Evolutionary conservation across 345 rosid species (phyloP).

Genomic region (Eutrema yunnanense): DNA sequence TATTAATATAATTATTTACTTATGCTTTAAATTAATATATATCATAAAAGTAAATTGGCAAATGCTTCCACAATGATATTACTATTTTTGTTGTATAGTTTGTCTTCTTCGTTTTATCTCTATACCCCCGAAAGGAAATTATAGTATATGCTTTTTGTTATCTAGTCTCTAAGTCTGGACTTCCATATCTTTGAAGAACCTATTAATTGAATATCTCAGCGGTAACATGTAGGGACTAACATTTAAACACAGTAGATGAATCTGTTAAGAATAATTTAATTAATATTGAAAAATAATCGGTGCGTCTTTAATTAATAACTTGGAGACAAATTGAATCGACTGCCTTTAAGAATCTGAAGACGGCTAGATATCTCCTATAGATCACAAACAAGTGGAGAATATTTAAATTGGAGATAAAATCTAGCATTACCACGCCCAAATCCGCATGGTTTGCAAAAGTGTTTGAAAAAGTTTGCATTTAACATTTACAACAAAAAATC

Average conservation of each 20-base stretch:
- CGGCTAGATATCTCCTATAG: not conserved
- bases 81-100: conserved; percentile 2
- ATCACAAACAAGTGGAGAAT: not conserved
- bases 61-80: not conserved
- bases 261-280: too few species aligned
- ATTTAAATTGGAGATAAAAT: not conserved
- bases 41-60: not conserved
- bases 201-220: not conserved
- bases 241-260: not conserved
- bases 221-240: not conserved
- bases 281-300: not conserved
- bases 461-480: not conserved
- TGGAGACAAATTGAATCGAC: conserved; percentile 1
- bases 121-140: not conserved
- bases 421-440: conserved; percentile 16
- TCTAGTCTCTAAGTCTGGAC: not conserved
- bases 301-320: not conserved
- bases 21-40: too few species aligned
- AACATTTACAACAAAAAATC: not conserved
- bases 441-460: conserved; percentile 14
- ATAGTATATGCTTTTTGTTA: conserved; percentile 21
- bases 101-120: conserved; percentile 1
- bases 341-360: conserved; percentile 10
- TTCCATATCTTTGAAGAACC: not conserved
- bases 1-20: not conserved